These are phyloP conservation scores for Rhipidocladum racemiflorum DNA, from an alignment of 176 grass and related monocot species.

Conservation along the genomic window DNA sequence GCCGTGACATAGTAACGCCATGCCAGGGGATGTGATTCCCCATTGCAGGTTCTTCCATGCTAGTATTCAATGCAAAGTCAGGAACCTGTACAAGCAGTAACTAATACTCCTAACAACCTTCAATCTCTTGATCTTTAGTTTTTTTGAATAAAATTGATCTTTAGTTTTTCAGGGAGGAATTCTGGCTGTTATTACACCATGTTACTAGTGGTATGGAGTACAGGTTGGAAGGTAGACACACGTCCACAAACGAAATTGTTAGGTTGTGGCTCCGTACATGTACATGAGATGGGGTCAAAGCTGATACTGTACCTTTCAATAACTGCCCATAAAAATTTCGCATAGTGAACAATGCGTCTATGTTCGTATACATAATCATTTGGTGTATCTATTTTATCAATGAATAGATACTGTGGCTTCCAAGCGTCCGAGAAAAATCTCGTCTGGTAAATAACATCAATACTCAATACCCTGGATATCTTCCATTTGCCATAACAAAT, in stretches of 20 bases:
- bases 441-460: neutral
- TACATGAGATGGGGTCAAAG: neutral
- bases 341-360: neutral
- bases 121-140: neutral
- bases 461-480: neutral
- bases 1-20: too few species aligned
- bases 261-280: neutral
- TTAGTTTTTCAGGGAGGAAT: neutral
- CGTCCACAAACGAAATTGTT: neutral
- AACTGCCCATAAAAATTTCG: conserved; percentile 1
- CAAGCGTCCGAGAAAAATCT: neutral
- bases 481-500: neutral
- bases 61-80: neutral
- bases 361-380: neutral
- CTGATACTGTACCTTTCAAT: neutral
- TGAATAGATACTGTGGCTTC: neutral
- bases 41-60: too few species aligned
- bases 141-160: too few species aligned
- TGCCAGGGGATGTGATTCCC: too few species aligned
- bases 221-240: neutral
- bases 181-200: neutral
- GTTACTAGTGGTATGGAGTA: neutral
- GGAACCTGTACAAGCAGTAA: neutral
- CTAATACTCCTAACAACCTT: neutral
- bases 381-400: neutral